These are phyloP conservation scores for Elongisporangium anandrum DNA, from an alignment of 352 stramenopile genomes.

Conservation along the genomic window DNA sequence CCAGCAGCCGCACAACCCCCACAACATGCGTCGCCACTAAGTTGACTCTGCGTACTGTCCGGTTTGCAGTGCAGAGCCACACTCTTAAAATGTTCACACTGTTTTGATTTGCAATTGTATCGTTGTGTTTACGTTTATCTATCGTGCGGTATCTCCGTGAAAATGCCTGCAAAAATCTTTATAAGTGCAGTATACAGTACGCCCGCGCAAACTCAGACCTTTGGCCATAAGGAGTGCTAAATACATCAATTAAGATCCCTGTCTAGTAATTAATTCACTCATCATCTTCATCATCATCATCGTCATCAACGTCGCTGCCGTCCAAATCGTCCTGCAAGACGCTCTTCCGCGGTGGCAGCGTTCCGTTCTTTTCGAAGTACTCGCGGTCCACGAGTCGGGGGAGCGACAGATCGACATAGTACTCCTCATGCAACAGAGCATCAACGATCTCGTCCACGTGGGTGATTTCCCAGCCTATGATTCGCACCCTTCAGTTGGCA, in stretches of 20 bases:
- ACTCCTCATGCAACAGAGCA: constrained; percentile 89
- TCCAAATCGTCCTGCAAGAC: constrained; percentile 73
- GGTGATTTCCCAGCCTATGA: constrained; percentile 86
- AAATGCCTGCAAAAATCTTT: no score
- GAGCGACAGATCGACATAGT: constrained; percentile 93
- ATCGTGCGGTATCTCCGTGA: no score
- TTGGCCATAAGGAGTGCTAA: not conserved
- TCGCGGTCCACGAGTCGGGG: constrained; percentile 88
- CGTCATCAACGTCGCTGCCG: constrained; percentile 14
- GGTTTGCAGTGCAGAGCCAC: not conserved
- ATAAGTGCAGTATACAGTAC: no score
- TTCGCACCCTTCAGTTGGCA: constrained; percentile 1
- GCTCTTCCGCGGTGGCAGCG: constrained; percentile 58
- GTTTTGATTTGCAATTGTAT: not conserved
- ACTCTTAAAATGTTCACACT: not conserved
- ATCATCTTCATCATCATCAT: constrained; percentile 16
- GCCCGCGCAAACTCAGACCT: not conserved
- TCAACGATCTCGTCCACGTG: constrained; percentile 97
- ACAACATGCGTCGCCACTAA: not conserved
- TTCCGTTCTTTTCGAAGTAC: constrained; percentile 77
- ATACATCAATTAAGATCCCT: not conserved
- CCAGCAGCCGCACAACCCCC: not conserved
- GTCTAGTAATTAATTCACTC: not conserved
- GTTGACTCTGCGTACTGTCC: not conserved
- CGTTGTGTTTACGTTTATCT: not conserved